A percentile compares a stretch with the other conserved stretches of the same genome.
phyloP scores from a whole-genome alignment of 306 rosid species.

The Delonix regia region DNA sequence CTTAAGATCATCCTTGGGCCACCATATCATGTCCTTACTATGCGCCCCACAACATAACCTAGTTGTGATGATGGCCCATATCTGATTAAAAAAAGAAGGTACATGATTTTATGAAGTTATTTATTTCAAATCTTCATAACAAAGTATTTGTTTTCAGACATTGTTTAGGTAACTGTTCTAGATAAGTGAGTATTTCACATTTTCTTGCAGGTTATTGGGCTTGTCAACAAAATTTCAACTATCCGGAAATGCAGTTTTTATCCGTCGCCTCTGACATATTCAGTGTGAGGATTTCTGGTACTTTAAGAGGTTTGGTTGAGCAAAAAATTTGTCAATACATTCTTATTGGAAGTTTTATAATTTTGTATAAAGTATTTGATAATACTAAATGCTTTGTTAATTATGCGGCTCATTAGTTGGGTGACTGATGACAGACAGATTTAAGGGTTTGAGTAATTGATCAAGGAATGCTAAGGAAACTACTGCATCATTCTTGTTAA shows the following conservation, averaged over 20 bases:
- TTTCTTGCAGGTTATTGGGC: constrained; percentile 67
- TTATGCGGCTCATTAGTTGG: too few relatives aligned
- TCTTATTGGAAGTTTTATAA: constrained; percentile 9
- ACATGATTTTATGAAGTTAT: constrained; percentile 31
- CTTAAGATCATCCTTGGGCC: too few relatives aligned
- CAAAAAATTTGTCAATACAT: not conserved
- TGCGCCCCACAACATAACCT: constrained; percentile 75
- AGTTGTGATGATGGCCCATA: constrained; percentile 77
- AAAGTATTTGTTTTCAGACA: constrained; percentile 27
- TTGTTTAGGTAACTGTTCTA: constrained; percentile 23
- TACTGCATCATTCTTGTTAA: too few relatives aligned
- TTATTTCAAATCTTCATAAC: constrained; percentile 27
- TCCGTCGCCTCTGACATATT: constrained; percentile 82
- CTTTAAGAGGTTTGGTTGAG: constrained; percentile 70
- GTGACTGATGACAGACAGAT: too few relatives aligned
- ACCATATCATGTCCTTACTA: constrained; percentile 60
- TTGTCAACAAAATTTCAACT: constrained; percentile 78
- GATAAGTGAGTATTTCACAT: constrained; percentile 33
- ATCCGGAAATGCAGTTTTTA: constrained; percentile 76
- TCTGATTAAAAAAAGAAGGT: constrained; percentile 83
- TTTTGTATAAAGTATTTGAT: constrained; percentile 20
- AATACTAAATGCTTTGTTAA: not conserved
- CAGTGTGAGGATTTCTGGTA: constrained; percentile 85
- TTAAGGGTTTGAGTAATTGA: too few relatives aligned
- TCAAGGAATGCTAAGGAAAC: too few relatives aligned